phyloP scores from a whole-genome alignment of 2,329 filamentous ascomycete genomes.

The Botrytis galanthina region DNA sequence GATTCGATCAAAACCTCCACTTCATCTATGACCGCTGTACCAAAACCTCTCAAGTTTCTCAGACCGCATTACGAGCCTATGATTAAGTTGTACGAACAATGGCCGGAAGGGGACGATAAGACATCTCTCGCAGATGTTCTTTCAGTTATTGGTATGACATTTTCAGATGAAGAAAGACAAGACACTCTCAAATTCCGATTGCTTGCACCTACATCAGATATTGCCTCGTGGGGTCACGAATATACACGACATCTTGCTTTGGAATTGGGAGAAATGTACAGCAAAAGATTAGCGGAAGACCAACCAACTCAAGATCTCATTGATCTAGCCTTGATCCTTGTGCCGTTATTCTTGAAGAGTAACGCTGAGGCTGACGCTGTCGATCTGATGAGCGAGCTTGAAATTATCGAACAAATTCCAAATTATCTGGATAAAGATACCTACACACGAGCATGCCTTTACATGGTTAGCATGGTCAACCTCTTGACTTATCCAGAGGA shows the following conservation, averaged over 20 bases:
- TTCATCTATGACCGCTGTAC: conserved; percentile 98
- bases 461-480: conserved; percentile 99
- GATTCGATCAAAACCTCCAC: conserved; percentile 98
- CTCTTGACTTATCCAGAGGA: conserved; percentile 97
- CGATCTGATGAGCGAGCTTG: conserved; percentile 92
- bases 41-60: conserved; percentile 96
- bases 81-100: conserved; percentile 83
- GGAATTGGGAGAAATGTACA: conserved; percentile 93
- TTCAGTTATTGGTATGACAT: conserved; percentile 98
- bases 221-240: conserved; percentile 97
- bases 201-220: conserved; percentile 84
- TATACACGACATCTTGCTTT: conserved; percentile 94
- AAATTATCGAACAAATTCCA: conserved; percentile 91
- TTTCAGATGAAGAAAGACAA: conserved; percentile 91
- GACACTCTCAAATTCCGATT: conserved; percentile 96
- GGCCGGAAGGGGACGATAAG: conserved; percentile 82
- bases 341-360: conserved; percentile 93
- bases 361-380: conserved; percentile 98
- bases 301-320: conserved; percentile 80
- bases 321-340: conserved; percentile 77
- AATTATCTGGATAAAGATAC: conserved; percentile 92
- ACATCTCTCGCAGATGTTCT: conserved; percentile 89
- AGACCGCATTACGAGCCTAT: conserved; percentile 93
- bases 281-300: conserved; percentile 80
- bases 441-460: conserved; percentile 87